These are phyloP conservation scores for Porpolomopsis calyptriformis DNA, from an alignment of 768 basidiomycete genomes.

Conservation along the genomic window DNA sequence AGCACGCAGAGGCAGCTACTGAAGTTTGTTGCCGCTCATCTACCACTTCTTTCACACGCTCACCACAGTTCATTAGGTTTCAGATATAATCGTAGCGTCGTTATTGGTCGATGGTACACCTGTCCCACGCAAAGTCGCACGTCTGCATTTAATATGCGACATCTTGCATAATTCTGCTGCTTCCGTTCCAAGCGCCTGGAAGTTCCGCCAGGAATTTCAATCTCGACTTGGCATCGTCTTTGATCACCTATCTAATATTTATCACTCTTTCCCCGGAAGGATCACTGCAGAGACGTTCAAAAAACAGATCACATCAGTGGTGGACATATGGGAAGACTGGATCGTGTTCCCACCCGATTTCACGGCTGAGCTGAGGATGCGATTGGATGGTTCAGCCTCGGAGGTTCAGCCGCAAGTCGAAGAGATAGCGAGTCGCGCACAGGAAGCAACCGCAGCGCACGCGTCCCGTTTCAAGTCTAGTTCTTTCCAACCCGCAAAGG, in stretches of 20 bases:
- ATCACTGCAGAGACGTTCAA: slow-evolving; percentile 97
- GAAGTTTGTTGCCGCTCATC: slow-evolving; percentile 45
- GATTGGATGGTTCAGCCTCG: slow-evolving; percentile 56
- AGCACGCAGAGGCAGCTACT: slow-evolving; percentile 90
- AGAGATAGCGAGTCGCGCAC: slow-evolving; percentile 11
- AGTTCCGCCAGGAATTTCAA: slow-evolving; percentile 92
- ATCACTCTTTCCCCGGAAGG: slow-evolving; percentile 90
- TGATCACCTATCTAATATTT: slow-evolving; percentile 88
- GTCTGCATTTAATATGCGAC: slow-evolving; percentile 92
- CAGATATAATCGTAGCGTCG: slow-evolving; percentile 83
- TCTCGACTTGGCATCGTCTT: slow-evolving; percentile 85
- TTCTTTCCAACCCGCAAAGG: slow-evolving; percentile 62
- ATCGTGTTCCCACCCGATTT: slow-evolving; percentile 90
- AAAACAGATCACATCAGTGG: slow-evolving; percentile 76
- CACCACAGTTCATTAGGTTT: slow-evolving; percentile 42
- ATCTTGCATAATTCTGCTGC: slow-evolving; percentile 96
- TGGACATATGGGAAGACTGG: slow-evolving; percentile 99
- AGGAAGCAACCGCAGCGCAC: slow-evolving; percentile 18
- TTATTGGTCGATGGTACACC: slow-evolving; percentile 85
- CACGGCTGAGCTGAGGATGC: slow-evolving; percentile 56
- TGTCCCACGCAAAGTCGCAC: slow-evolving; percentile 94
- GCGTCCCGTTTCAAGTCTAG: slow-evolving; percentile 67
- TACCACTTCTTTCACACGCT: neutral
- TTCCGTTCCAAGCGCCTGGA: slow-evolving; percentile 92
- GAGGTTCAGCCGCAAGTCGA: slow-evolving; percentile 16